Evolutionary conservation across 495 filamentous ascomycete species (phyloP), one percentile per base, ranked within the genome.

Genomic region (Penicillium bovifimosum): DNA sequence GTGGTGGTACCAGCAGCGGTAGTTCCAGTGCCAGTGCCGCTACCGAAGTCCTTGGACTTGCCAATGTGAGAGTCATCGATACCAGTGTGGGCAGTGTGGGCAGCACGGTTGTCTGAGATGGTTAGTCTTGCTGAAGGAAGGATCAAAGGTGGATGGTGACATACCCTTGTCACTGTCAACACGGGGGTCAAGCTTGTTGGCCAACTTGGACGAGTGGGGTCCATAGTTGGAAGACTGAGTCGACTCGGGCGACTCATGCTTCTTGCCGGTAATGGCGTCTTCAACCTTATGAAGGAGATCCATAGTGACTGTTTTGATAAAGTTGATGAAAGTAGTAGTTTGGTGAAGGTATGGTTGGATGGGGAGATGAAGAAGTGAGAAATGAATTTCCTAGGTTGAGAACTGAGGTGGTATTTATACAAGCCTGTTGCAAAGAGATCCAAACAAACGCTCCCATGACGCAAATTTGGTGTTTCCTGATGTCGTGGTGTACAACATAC

Each of bases 131-230:
- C n/a, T 35, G n/a, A 16, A 11, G 9, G 5, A 28, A 48, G 16
- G 20, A 24, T 24, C 2, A 24, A 4, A 38, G 24, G 18, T 47
- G 13, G 26, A 17, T 32, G 13, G 11, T 10, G 8, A 24, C 17
- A 45, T 50, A 53, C 66, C 60, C 5, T 24, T 47, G 49, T 76
- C 70, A n/a, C 68, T 68, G 46, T 79, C 76, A 3, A 79, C 72
- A 35, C 72, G 69, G 18, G 77, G 77, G 47, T 80, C 77, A 9
- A 66, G 53, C 62, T 76, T 75, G 53, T 77, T 79, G 32, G 58
- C 59, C 24, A 66, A 6, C 47, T 72, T 73, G 20, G 70, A 71
- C 7, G 50, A 54, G 55, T 73, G 74, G 27, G 63, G 67, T 9
- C 66, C 66, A 41, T 57, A 55, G 31, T 61, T 63, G 35, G 55